phyloP scores from a whole-genome alignment of 2,329 filamentous ascomycete genomes.

The Alternaria solani region DNA sequence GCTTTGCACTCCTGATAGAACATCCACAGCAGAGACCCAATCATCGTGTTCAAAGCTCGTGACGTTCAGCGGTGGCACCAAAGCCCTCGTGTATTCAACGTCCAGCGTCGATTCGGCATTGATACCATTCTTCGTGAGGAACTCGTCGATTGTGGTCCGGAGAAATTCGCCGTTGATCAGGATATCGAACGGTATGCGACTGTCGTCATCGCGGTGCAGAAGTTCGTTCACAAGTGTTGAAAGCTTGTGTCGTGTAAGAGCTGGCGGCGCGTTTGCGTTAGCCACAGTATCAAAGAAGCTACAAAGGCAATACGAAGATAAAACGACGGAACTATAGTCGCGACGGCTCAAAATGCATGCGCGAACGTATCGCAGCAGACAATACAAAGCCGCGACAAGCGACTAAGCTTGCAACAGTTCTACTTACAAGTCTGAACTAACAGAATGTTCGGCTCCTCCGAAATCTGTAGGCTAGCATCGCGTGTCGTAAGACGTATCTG shows the following conservation, averaged over 20 bases:
- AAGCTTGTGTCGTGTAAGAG: constrained; percentile 52
- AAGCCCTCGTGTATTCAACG: constrained; percentile 90
- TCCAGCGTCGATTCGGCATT: constrained; percentile 87
- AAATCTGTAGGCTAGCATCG: constrained; percentile 43
- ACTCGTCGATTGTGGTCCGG: constrained; percentile 87
- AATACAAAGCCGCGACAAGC: background rate
- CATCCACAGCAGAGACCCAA: constrained; percentile 90
- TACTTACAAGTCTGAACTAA: constrained; percentile 47
- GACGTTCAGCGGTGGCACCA: constrained; percentile 88
- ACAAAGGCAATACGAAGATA: background rate
- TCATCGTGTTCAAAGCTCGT: constrained; percentile 97
- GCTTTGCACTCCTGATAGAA: constrained; percentile 69
- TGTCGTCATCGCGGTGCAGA: constrained; percentile 62
- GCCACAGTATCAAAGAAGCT: background rate
- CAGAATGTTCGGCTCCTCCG: constrained; percentile 42
- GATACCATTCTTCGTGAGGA: constrained; percentile 83
- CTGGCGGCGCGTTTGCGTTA: constrained; percentile 28
- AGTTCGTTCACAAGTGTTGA: constrained; percentile 71
- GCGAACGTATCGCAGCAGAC: background rate
- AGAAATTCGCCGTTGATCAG: constrained; percentile 93
- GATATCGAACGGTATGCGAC: constrained; percentile 87
- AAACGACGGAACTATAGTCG: background rate
- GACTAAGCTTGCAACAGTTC: background rate
- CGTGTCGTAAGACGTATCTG: constrained; percentile 49
- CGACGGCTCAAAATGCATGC: background rate